A percentile compares a stretch with the other conserved stretches of the same genome.
These are phyloP conservation scores for Cryptococcus neoformans DNA, from an alignment of 1,284 basidiomycete genomes.

Conservation along the genomic window DNA sequence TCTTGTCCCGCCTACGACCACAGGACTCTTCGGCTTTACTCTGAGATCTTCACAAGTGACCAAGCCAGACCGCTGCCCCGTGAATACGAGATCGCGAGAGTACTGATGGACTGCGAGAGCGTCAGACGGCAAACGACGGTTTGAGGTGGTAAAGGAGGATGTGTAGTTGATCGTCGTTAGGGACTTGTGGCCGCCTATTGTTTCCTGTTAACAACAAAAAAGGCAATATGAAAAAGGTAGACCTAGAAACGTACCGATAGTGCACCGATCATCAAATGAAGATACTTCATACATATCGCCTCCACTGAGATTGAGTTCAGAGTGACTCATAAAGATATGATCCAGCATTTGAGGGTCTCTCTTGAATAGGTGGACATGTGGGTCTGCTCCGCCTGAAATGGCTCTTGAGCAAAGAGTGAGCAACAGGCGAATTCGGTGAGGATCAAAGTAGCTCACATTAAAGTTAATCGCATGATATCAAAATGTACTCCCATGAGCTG, in stretches of 20 bases:
- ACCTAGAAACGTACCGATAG: conserved; percentile 23
- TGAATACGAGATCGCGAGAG: conserved; percentile 25
- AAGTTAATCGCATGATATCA: conserved; percentile 29
- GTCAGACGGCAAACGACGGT: conserved; percentile 27
- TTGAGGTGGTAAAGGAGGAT: neutral
- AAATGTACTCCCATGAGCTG: conserved; percentile 33
- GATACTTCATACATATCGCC: conserved; percentile 30
- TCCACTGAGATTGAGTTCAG: conserved; percentile 23
- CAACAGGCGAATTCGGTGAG: neutral
- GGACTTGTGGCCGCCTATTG: conserved; percentile 1
- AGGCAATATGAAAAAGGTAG: neutral
- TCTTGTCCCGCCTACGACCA: neutral
- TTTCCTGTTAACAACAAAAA: no score
- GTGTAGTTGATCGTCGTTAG: conserved; percentile 16
- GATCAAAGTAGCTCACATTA: conserved; percentile 24
- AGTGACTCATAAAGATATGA: conserved; percentile 17
- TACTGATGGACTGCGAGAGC: conserved; percentile 31
- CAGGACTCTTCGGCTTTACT: neutral
- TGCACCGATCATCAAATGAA: conserved; percentile 34
- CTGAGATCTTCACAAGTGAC: conserved; percentile 33
- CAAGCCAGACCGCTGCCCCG: conserved; percentile 26
- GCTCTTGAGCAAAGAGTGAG: conserved; percentile 11
- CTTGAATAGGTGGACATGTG: conserved; percentile 36
- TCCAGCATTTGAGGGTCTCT: conserved; percentile 21
- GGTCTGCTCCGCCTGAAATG: conserved; percentile 28